phyloP scores from a whole-genome alignment of 257 asterid genomes.

The Striga asiatica region DNA sequence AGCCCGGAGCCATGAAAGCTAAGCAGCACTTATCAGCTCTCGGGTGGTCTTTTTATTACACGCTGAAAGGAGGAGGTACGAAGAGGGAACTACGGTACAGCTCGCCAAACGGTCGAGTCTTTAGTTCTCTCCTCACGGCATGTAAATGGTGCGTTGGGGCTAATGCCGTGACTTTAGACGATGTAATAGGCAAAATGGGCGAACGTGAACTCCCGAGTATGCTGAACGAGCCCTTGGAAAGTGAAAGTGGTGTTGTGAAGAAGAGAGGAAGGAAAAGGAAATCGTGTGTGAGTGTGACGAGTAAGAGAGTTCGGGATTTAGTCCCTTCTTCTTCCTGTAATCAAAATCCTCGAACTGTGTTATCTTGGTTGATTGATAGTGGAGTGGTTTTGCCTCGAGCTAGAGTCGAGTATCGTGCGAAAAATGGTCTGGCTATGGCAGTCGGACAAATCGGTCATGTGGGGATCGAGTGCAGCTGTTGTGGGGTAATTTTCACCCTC shows the following conservation, averaged over 20 bases:
- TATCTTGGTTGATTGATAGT: constrained; percentile 73
- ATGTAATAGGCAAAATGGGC: background rate
- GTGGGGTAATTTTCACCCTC: constrained; percentile 39
- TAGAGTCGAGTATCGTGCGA: constrained; percentile 44
- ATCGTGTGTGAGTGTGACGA: background rate
- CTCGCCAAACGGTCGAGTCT: constrained; percentile 42
- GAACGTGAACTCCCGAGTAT: background rate
- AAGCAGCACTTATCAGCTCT: constrained; percentile 45
- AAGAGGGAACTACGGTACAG: constrained; percentile 30
- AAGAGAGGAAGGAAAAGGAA: constrained; percentile 24
- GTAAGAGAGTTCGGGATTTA: constrained; percentile 40
- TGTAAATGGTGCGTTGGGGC: constrained; percentile 29
- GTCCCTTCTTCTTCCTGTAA: constrained; percentile 30
- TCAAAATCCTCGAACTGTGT: constrained; percentile 44
- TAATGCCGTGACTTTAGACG: background rate
- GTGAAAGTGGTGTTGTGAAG: background rate
- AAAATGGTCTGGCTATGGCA: constrained; percentile 22
- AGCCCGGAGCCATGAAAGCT: constrained; percentile 21
- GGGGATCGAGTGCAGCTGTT: constrained; percentile 79
- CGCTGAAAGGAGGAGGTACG: background rate
- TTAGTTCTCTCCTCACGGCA: constrained; percentile 42
- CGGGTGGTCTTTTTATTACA: constrained; percentile 51
- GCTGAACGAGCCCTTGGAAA: no score
- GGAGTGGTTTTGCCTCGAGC: constrained; percentile 53
- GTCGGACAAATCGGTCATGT: constrained; percentile 72